phyloP scores from a whole-genome alignment of 208 protist species.

The Crithidia bombi region DNA sequence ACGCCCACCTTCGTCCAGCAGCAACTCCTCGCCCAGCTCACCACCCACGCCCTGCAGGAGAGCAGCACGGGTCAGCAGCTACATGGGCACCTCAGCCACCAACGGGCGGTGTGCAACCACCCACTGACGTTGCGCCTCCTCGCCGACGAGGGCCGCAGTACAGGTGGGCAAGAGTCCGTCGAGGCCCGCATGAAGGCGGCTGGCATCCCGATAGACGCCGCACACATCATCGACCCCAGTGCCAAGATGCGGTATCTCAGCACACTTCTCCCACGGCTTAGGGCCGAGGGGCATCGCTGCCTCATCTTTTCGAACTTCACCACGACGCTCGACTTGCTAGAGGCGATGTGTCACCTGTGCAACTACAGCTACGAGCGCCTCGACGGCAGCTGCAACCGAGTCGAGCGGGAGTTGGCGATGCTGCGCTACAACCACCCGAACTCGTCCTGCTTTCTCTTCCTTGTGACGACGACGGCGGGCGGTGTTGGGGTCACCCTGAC shows the following conservation, averaged over 20 bases:
- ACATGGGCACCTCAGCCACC: slow-evolving; percentile 69
- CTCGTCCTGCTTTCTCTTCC: slow-evolving; percentile 95
- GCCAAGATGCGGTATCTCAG: slow-evolving; percentile 95
- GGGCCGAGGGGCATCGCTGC: slow-evolving; percentile 76
- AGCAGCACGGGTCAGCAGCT: slow-evolving; percentile 34
- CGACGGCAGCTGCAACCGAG: slow-evolving; percentile 79
- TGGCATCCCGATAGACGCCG: slow-evolving; percentile 68
- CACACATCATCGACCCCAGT: slow-evolving; percentile 71
- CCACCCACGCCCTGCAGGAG: slow-evolving; percentile 58
- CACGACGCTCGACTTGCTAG: slow-evolving; percentile 85
- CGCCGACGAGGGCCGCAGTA: slow-evolving; percentile 41
- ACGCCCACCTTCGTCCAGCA: slow-evolving; percentile 77
- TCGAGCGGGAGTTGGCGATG: slow-evolving; percentile 93
- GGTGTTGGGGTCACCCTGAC: slow-evolving; percentile 98
- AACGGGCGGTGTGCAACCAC: slow-evolving; percentile 88
- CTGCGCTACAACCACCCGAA: slow-evolving; percentile 91
- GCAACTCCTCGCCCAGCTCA: slow-evolving; percentile 71
- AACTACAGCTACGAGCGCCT: slow-evolving; percentile 84
- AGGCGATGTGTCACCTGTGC: slow-evolving; percentile 74
- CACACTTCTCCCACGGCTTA: slow-evolving; percentile 88
- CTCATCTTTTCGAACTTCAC: slow-evolving; percentile 94
- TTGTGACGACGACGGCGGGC: slow-evolving; percentile 97
- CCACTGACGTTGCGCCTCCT: slow-evolving; percentile 80
- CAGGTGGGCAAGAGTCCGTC: slow-evolving; percentile 20
- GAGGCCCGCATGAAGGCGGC: slow-evolving; percentile 54